Base-by-base conservation (phyloP, 768 basidiomycete genomes). In the Mycena sanguinolenta region DNA sequence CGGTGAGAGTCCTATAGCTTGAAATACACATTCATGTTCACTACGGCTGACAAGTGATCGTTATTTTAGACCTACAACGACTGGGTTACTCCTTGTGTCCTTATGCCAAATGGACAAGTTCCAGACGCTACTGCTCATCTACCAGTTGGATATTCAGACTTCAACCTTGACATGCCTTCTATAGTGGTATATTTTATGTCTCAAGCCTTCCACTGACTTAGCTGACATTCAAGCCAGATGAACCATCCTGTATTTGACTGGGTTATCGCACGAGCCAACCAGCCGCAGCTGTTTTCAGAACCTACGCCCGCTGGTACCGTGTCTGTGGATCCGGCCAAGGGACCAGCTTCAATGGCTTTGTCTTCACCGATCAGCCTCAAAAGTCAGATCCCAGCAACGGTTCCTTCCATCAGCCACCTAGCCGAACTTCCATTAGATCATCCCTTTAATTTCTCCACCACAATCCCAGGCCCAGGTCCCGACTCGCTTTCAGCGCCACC, bases 201-300 rank as follows among this genome's bases (percentile, higher is more conserved):
- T 23, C 17, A n/a, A n/a, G n/a, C 36, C 16, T 36, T 49, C 13
- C 23, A 16, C 6, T 5, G 6, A 27, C 25, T 13, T 21, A n/a
- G 32, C 36, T 42, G 2, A 38, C 12, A 3, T 34, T 19, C 46
- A 23, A 17, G 5, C n/a, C 28, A 49, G 63, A 5, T 53, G 5
- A 16, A 42, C 17, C 63, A 65, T 49, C 63, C 63, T 12, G 30
- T 65, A 2, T 58, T 46, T 21, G 54, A 65, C 8, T 65, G 63
- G 63, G 10, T 49, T 28, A 12, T 34, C 19, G 63, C 39, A 1
- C 10, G 28, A 17, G 6, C 27, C 39, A 6, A 36, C 4, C 63
- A 65, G 32, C 63, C 53, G 12, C 36, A 7, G 23, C 25, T 58
- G 3, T 23, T 49, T 21, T 19, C 30, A 58, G n/a, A 36, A 23